Evolutionary conservation across 2,329 filamentous ascomycete genomes (phyloP), one percentile per base, ranked within the genome.

Genomic region (Fusarium sp.): DNA sequence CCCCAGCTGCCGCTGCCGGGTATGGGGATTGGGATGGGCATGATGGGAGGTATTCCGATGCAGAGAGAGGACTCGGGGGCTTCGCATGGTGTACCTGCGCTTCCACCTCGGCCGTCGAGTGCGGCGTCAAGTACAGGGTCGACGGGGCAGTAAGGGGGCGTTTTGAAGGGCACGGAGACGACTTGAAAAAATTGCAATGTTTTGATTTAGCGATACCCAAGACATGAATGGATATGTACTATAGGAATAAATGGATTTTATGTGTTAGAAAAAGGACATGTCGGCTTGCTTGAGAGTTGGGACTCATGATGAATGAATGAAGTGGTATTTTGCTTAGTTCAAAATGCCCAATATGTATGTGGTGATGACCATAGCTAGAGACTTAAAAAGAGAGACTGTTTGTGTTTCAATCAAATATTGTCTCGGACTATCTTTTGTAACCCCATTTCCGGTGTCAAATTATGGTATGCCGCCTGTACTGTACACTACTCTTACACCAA

Each of bases 41-140:
- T 82, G 57, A 79, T 82, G 73, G 81, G 81, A 3, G 81, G 81
- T 5, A 79, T 82, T 27, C 76, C 81, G 15, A 83, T 83, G 81
- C 80, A 83, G 70, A 78, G 81, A 10, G 80, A 82, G 35, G 81
- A 82, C 18, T 73, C 79, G 29, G 57, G 62, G 7, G 66, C 71
- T 18, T 73, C 72, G 3, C 76, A 80, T 35, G 66, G 65, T 9
- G 64, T 77, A 33, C 77, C 80, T 4, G 56, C 76, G 42, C 76
- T 80, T 22, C 82, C 81, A 7, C 79, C 80, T 41, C 74, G 82
- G 50, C 82, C 82, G 7, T 71, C 77, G 20, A 84, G 83, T 53
- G 81, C 81, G 9, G 82, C 82, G 17, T 84, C 83, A 14, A 84
- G 82, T 75, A 84, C 83, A 17, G 83, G 83, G 27, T 84, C 83